A percentile compares a stretch with the other conserved stretches of the same genome.
These are phyloP conservation scores for Vachellia collinsii DNA, from an alignment of 306 rosid genomes.

Conservation along the genomic window DNA sequence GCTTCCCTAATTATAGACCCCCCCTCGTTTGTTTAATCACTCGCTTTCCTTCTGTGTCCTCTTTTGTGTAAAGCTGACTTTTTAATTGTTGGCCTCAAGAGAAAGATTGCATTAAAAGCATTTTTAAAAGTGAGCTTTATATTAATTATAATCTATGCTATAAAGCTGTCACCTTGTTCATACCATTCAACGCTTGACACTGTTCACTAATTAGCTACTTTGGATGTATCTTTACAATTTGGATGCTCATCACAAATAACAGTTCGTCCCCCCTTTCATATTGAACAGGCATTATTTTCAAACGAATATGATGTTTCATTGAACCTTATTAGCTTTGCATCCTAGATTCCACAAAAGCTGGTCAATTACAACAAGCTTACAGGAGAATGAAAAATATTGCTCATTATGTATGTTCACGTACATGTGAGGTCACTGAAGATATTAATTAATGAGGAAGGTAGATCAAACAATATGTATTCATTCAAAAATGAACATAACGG, in stretches of 20 bases:
- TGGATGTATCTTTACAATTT: background rate
- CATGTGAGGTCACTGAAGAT: too few species aligned
- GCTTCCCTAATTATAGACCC: background rate
- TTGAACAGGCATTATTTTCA: background rate
- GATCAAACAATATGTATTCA: too few species aligned
- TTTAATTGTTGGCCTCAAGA: background rate
- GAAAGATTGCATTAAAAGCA: background rate
- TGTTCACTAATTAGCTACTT: background rate
- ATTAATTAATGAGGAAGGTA: too few species aligned
- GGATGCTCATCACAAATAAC: background rate
- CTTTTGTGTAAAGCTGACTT: background rate
- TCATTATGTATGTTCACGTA: background rate
- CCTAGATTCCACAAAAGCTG: background rate
- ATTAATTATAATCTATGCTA: background rate
- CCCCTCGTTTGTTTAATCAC: background rate
- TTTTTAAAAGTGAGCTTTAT: background rate
- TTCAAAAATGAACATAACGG: too few species aligned
- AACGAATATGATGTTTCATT: background rate
- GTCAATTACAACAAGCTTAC: background rate
- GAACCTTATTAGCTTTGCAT: background rate
- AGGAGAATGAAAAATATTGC: background rate
- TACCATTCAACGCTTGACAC: background rate
- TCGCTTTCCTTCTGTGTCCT: background rate
- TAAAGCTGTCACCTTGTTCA: background rate
- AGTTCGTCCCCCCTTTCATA: background rate